A percentile compares a stretch with the other conserved stretches of the same genome.
These are phyloP conservation scores for Tarenaya hassleriana DNA, from an alignment of 345 rosid genomes.

Conservation along the genomic window DNA sequence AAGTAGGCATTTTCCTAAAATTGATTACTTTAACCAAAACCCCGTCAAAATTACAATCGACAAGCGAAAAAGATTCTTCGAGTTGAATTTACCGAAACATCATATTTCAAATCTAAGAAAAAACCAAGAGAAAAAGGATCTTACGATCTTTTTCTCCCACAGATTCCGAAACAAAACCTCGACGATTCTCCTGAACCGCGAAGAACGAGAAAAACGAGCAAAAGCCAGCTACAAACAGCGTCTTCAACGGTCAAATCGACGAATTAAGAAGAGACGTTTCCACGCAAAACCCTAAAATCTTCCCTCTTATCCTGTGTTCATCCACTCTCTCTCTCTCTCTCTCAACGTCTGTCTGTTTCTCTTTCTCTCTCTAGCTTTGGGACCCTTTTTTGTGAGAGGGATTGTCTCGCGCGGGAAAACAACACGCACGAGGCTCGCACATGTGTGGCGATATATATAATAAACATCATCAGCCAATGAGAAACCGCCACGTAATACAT, in stretches of 20 bases:
- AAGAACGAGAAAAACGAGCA: conserved; percentile 10
- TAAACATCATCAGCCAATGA: conserved; percentile 12
- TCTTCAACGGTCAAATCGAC: conserved; percentile 11
- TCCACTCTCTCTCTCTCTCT: conserved; percentile 14
- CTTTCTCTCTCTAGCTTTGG: conserved; percentile 15
- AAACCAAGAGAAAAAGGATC: conserved; percentile 7
- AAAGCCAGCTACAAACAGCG: conserved; percentile 11
- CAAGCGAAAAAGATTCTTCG: neutral
- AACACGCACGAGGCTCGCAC: conserved; percentile 25
- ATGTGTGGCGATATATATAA: conserved; percentile 24
- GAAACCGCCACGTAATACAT: conserved; percentile 12
- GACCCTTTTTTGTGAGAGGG: conserved; percentile 19
- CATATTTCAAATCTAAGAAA: conserved; percentile 6
- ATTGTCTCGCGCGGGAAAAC: conserved; percentile 39
- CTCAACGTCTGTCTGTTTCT: too few relatives aligned
- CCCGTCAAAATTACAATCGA: conserved; percentile 11
- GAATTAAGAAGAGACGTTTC: conserved; percentile 16
- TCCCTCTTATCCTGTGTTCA: neutral
- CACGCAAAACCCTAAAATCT: conserved; percentile 18
- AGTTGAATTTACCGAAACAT: neutral
- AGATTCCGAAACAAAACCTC: conserved; percentile 26
- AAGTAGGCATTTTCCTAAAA: too few relatives aligned
- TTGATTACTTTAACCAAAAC: too few relatives aligned
- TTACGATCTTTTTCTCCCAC: conserved; percentile 16
- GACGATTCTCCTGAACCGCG: conserved; percentile 14